Base-by-base conservation (phyloP, 345 rosid genomes). In the Microcos paniculata region DNA sequence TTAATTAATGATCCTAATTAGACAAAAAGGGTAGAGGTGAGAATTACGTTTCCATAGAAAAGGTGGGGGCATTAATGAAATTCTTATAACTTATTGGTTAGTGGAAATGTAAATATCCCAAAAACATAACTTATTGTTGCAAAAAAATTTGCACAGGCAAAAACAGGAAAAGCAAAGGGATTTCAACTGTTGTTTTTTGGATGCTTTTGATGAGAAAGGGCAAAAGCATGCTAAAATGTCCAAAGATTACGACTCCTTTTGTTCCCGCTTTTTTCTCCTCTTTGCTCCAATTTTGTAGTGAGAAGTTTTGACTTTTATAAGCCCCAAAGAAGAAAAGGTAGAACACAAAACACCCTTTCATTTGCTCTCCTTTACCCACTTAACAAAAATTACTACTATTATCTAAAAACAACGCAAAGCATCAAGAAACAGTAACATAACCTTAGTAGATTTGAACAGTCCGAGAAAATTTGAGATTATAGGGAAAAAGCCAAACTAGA, bases 221-320 rank as follows among this genome's bases (percentile, higher is more conserved):
- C 46, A 31, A 46, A 80, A 78, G 76, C 52, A 45, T 24, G 78
- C 66, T 56, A 74, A 68, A 62, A 70, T 76, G 81, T 83, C 84
- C 77, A 62, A 51, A 77, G 64, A 77, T 42, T 63, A 78, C 79
- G 70, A 58, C 74, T 48, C 56, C 82, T 77, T 84, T 85, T 81
- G 81, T 73, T 85, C 80, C 78, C 76, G 68, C 81, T 56, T 70
- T 77, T 71, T 42, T 59, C 48, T 16, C 6, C 4, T 40, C 10
- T 45, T 31, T 68, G 21, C 31, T 30, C 30, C 31, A 70, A 6
- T 70, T 64, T 65, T 52, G 23, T 14, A 26, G 30, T 28, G 23
- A 70, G 12, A 19, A 19, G 62, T 77, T 74, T 77, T 72, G 72
- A 78, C 84, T 80, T 71, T 61, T 33, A 26, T 62, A 6, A 69